Evolutionary conservation across 129 eudicot species (phyloP), one percentile per base, ranked within the genome.

Genomic region (Flaveria brownii): DNA sequence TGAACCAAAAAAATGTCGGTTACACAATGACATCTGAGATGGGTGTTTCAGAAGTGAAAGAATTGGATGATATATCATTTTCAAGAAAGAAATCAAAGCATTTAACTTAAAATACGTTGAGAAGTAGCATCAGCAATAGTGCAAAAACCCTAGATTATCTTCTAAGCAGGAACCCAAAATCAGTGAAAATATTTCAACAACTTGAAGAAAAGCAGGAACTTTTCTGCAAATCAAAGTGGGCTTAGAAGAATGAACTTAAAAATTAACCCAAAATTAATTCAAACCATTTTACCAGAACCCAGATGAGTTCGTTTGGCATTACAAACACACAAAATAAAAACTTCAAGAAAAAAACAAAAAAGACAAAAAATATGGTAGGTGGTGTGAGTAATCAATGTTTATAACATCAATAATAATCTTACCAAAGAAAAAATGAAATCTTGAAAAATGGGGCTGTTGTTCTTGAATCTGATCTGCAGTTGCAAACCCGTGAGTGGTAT

Each of bases 31-130:
- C 22, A 15, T 65, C 11, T 76, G 26, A 18, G 9, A 49, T 52
- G 74, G 57, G 17, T 42, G 46, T 42, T 60, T 74, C 11, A 45
- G 61, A 25, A 30, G 13, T 65, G 20, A 16, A 65, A 16, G 4
- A 65, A 68, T 41, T 68, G 41, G 60, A 59, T n/a, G 42, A 61
- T 14, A 77, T 68, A 54, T 57, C 46, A 9, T 68, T 77, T 70
- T 77, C 60, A 68, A 68, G 9, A 42, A 68, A 22, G 4, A 15
- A 73, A 45, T 7, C 17, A 60, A 26, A 66, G 2, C 16, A 61
- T 77, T 9, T 73, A 41, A 56, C 26, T 7, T 36, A 56, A 66
- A 66, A 23, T 45, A 45, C 13, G 50, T 47, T 47, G 16, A 12
- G 5, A 47, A 10, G 6, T 3, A 13, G n/a, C 54, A 77, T 52